Conservation (phyloP, 2,329 filamentous ascomycete genomes). For the Albophoma yamanashiensis region DNA sequence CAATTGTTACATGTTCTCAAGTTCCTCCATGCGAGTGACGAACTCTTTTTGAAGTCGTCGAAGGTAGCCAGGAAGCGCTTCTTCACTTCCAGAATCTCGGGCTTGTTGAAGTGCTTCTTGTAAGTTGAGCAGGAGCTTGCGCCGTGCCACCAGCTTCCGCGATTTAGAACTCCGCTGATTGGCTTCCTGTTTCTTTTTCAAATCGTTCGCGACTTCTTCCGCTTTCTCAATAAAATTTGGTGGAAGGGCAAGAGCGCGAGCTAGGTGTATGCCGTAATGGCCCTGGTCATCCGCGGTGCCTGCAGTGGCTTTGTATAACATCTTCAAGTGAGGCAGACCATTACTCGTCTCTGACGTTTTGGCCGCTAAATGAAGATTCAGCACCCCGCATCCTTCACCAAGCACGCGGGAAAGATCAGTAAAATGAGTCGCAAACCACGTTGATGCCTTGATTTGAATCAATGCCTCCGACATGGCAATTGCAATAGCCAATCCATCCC, state of each 20-base stretch:
- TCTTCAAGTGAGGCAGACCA: conserved; percentile 55
- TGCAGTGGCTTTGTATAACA: conserved; percentile 75
- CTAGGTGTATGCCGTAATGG: conserved; percentile 78
- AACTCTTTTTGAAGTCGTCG: conserved; percentile 58
- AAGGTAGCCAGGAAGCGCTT: conserved; percentile 35
- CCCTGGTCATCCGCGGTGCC: conserved; percentile 56
- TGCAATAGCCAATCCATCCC: conserved; percentile 82
- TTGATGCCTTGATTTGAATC: conserved; percentile 63
- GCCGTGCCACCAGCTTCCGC: conserved; percentile 47
- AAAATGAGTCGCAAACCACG: conserved; percentile 96
- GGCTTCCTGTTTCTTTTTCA: conserved; percentile 47
- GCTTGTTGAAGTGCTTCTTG: conserved; percentile 64
- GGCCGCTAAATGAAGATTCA: conserved; percentile 73
- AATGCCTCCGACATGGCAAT: conserved; percentile 83
- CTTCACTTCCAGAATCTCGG: conserved; percentile 48
- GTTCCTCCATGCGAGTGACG: conserved; percentile 54
- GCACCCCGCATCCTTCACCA: conserved; percentile 62
- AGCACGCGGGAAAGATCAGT: conserved; percentile 69
- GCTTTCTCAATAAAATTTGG: conserved; percentile 56
- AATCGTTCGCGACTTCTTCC: conserved; percentile 49
- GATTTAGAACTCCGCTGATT: conserved; percentile 49
- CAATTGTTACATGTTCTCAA: conserved; percentile 34
- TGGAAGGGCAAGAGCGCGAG: conserved; percentile 65
- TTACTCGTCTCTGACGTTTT: conserved; percentile 43
- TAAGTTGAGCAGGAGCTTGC: conserved; percentile 64